A percentile compares a stretch with the other conserved stretches of the same genome.
phyloP scores from a whole-genome alignment of 352 stramenopile genomes.

The Phytophthora citrophthora region DNA sequence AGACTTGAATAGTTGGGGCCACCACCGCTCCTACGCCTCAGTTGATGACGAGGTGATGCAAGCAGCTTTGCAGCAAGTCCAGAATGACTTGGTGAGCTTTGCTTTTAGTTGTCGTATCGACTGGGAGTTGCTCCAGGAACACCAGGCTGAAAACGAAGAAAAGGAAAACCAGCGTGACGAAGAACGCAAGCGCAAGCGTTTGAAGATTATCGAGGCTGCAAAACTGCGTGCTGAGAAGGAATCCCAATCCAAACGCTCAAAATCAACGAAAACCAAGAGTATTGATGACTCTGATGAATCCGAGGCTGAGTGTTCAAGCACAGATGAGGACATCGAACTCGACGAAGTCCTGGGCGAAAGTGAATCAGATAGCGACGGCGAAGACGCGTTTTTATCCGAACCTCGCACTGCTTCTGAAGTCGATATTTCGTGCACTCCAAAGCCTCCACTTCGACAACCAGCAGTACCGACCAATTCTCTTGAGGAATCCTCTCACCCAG shows the following conservation, averaged over 20 bases:
- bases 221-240: constrained; percentile 35
- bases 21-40: constrained; percentile 95
- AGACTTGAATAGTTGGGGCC: constrained; percentile 97
- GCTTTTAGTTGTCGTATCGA: constrained; percentile 97
- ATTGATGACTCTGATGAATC: constrained; percentile 58
- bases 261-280: constrained; percentile 43
- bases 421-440: constrained; percentile 34
- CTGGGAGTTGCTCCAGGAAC: constrained; percentile 93
- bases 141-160: constrained; percentile 80
- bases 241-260: constrained; percentile 28
- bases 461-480: constrained; percentile 10
- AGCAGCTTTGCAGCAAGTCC: constrained; percentile 73
- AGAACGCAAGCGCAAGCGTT: constrained; percentile 74
- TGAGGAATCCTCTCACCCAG: constrained; percentile 17
- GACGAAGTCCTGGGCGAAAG: constrained; percentile 35
- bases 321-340: constrained; percentile 32
- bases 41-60: constrained; percentile 98
- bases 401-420: constrained; percentile 8
- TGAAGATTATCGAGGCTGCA: constrained; percentile 68
- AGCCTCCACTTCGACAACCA: constrained; percentile 9
- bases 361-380: constrained; percentile 37
- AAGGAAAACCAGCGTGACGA: constrained; percentile 75
- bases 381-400: constrained; percentile 19
- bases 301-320: constrained; percentile 44
- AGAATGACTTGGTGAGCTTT: constrained; percentile 85